Base-by-base conservation (phyloP, 495 filamentous ascomycete species). In the Trichoderma erinaceum region DNA sequence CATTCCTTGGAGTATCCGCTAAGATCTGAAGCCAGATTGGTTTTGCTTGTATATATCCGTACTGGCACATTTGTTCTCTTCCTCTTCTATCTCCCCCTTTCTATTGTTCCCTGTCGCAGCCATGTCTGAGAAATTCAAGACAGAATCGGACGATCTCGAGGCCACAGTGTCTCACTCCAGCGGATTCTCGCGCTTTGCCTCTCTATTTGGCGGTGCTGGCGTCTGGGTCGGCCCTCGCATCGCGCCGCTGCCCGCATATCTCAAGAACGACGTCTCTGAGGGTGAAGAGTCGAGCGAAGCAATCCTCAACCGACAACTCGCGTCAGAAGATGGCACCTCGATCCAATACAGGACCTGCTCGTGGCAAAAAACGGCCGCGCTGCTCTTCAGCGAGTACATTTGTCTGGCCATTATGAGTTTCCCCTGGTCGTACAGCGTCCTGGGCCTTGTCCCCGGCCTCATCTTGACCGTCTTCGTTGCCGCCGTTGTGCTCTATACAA, bases 381-480 rank as follows among this genome's bases (percentile, higher is more conserved):
- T 96, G 70, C 86, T 96, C 65, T 95, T 96, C 78, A 92, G 90
- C 11, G 92, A 96, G 78, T 96, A 96, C 72, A 96, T 96, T 65
- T 96, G 92, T 78, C 77, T 96, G 81, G 92, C 92, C 46, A 96
- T 96, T 73, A 96, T 96, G 92, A 93, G 90, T 25, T 96, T 96
- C 74, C 92, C 92, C 1, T 95, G 89, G 82, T 93, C 91, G 0
- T 96, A 96, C 78, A 91, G 91, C 10, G 80, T 92, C 44, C 84
- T 96, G 25, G 92, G 92, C 12, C 83, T 96, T 32, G 90, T 95
- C n/a, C 92, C 92, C 0, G 92, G 78, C 73, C 75, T 96, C 69
- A 93, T 96, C 69, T 73, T 95, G 71, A 96, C 92, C 0, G 82
- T 91, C 4, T 85, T 92, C 35, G 84, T 92, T 65, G 91, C 92